Evolutionary conservation across 2,329 filamentous ascomycete genomes (phyloP).

Genomic region (Exserohilum turcica): DNA sequence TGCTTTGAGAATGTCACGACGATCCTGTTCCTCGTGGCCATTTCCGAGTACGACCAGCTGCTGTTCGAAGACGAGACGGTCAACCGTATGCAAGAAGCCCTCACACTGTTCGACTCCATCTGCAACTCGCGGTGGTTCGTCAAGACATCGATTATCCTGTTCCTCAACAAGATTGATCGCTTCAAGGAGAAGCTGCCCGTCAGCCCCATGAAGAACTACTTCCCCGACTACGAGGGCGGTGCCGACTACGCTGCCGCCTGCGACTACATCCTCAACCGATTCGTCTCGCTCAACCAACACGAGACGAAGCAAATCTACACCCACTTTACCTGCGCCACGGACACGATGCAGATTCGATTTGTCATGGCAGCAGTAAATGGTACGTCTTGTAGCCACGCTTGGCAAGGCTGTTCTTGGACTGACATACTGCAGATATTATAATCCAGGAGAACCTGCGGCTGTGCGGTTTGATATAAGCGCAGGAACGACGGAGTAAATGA

Average conservation of each 20-base stretch:
- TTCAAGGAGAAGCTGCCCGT: conserved; percentile 77
- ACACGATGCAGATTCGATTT: conserved; percentile 98
- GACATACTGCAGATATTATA: conserved; percentile 81
- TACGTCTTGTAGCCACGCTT: conserved; percentile 54
- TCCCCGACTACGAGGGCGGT: conserved; percentile 80
- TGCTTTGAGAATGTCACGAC: conserved; percentile 94
- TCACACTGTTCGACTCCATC: conserved; percentile 73
- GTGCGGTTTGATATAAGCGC: conserved; percentile 87
- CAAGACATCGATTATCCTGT: conserved; percentile 74
- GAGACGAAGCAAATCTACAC: conserved; percentile 99
- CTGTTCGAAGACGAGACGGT: conserved; percentile 93
- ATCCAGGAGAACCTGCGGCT: conserved; percentile 98
- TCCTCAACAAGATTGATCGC: conserved; percentile 76
- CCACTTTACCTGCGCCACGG: conserved; percentile 97
- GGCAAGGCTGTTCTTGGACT: conserved; percentile 31
- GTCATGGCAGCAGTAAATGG: conserved; percentile 99
- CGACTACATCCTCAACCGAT: conserved; percentile 98
- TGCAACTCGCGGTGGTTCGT: conserved; percentile 75
- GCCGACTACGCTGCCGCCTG: conserved; percentile 95
- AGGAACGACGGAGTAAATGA: conserved; percentile 29
- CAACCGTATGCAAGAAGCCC: conserved; percentile 75
- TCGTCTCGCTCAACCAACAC: conserved; percentile 97
- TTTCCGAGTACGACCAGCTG: conserved; percentile 95
- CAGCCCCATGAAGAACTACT: conserved; percentile 77
- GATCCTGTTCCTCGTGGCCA: conserved; percentile 94